Conservation (phyloP, 495 filamentous ascomycete species). For the Aspergillus cavernicola region DNA sequence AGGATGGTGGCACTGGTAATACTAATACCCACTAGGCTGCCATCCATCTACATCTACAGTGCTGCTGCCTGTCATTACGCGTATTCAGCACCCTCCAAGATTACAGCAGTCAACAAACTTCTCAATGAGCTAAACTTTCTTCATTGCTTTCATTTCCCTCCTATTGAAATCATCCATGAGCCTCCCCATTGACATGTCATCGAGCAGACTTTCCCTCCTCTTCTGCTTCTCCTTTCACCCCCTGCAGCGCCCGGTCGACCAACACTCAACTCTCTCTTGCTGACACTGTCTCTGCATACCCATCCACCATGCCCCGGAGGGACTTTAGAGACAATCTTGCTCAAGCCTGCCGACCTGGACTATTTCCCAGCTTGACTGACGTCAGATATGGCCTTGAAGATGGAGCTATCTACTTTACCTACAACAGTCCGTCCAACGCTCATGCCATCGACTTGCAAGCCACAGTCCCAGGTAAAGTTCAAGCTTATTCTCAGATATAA, state of each 20-base stretch:
- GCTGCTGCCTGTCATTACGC: too few relatives aligned
- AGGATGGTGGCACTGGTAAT: not conserved
- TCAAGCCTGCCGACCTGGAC: slow-evolving; percentile 28
- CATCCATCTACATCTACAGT: not conserved
- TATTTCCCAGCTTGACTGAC: slow-evolving; percentile 36
- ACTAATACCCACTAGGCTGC: not conserved
- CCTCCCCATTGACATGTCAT: too few relatives aligned
- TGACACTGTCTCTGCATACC: not conserved
- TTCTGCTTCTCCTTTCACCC: not conserved
- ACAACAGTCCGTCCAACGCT: slow-evolving; percentile 23
- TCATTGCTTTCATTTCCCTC: not conserved
- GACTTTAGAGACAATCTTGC: slow-evolving; percentile 40
- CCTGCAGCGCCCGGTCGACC: not conserved
- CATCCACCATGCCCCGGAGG: slow-evolving; percentile 11
- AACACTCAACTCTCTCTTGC: not conserved
- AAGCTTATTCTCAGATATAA: not conserved
- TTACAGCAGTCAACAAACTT: too few relatives aligned
- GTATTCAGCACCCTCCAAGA: too few relatives aligned
- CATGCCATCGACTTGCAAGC: slow-evolving; percentile 46
- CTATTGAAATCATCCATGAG: too few relatives aligned
- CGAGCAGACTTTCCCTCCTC: too few relatives aligned
- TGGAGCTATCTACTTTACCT: slow-evolving; percentile 58
- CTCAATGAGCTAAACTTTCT: not conserved
- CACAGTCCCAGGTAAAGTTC: slow-evolving; percentile 50
- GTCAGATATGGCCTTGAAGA: slow-evolving; percentile 57